Percentiles rank a stretch among this genome's conserved stretches.
These are phyloP conservation scores for Moniliella sp. DNA, from an alignment of 1,284 basidiomycete genomes.

Conservation along the genomic window DNA sequence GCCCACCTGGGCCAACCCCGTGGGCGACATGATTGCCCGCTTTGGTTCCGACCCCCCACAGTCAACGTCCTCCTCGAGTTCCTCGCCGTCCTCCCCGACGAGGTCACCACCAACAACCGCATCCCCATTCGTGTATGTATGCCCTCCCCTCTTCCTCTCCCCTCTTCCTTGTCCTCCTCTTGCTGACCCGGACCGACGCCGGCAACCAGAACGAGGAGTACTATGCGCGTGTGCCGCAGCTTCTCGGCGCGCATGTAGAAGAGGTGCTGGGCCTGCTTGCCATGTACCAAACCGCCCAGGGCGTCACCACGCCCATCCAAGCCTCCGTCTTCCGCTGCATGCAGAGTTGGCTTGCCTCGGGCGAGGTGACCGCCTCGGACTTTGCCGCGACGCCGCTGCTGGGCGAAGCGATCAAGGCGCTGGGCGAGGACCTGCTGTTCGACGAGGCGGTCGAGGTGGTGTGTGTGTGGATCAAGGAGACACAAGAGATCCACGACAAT, in stretches of 20 bases:
- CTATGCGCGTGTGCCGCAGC: conserved; percentile 11
- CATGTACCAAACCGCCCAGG: conserved; percentile 71
- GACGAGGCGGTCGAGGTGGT: conserved; percentile 76
- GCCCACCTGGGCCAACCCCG: conserved; percentile 37
- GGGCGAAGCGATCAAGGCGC: conserved; percentile 37
- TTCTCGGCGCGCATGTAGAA: conserved; percentile 42
- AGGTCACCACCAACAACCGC: conserved; percentile 60
- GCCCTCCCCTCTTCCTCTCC: neutral
- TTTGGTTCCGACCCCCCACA: conserved; percentile 66
- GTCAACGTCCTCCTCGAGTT: conserved; percentile 66
- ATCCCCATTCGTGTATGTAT: conserved; percentile 62
- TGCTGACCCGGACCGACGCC: conserved; percentile 11
- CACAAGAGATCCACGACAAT: conserved; percentile 87
- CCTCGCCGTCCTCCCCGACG: conserved; percentile 73
- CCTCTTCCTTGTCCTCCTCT: neutral
- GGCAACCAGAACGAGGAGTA: conserved; percentile 64
- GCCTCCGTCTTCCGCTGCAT: conserved; percentile 66
- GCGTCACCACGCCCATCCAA: conserved; percentile 63
- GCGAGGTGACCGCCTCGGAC: conserved; percentile 51
- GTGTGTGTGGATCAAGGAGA: conserved; percentile 89
- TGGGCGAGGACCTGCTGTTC: conserved; percentile 51
- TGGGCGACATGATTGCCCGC: conserved; percentile 58
- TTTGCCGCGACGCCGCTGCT: conserved; percentile 66
- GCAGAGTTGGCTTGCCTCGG: conserved; percentile 65
- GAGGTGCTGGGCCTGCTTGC: conserved; percentile 57